phyloP scores from a whole-genome alignment of 371 early-diverging fungal genomes.

The Lichtheimia ornata region DNA sequence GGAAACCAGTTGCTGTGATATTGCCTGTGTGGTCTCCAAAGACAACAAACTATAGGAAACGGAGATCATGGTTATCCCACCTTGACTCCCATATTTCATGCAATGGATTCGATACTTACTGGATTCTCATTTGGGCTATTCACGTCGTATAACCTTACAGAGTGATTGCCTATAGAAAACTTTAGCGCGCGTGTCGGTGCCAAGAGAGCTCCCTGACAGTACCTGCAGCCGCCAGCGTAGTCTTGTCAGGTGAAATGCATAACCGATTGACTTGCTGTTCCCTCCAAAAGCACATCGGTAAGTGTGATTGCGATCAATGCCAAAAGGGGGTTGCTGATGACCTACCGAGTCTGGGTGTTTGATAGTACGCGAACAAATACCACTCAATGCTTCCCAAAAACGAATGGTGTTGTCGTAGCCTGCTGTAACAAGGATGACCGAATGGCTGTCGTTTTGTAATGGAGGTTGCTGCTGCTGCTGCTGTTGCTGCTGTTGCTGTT shows the following conservation, averaged over 20 bases:
- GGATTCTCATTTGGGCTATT: constrained; percentile 79
- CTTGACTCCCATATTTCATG: too few species aligned
- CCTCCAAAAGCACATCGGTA: too few species aligned
- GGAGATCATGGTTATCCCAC: neutral
- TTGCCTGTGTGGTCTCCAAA: constrained; percentile 92
- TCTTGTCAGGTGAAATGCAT: constrained; percentile 93
- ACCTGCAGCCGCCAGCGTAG: constrained; percentile 92
- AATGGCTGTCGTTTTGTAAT: constrained; percentile 62
- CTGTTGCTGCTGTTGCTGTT: constrained; percentile 14
- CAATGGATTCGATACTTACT: constrained; percentile 37
- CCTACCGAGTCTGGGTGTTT: constrained; percentile 89
- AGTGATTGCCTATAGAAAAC: constrained; percentile 65
- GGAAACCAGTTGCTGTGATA: constrained; percentile 92
- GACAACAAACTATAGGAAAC: constrained; percentile 59
- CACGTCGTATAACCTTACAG: constrained; percentile 84
- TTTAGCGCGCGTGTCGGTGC: constrained; percentile 1
- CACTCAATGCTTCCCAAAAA: constrained; percentile 96
- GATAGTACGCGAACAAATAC: constrained; percentile 91
- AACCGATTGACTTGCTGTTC: constrained; percentile 90
- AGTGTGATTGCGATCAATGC: too few species aligned
- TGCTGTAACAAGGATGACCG: constrained; percentile 91
- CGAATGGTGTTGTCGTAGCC: constrained; percentile 97
- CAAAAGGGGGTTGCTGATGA: neutral
- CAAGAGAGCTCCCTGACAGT: constrained; percentile 1
- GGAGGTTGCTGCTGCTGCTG: constrained; percentile 47